These are phyloP conservation scores for Trichosporon sp. DNA, from an alignment of 1,284 basidiomycete genomes.

Conservation along the genomic window DNA sequence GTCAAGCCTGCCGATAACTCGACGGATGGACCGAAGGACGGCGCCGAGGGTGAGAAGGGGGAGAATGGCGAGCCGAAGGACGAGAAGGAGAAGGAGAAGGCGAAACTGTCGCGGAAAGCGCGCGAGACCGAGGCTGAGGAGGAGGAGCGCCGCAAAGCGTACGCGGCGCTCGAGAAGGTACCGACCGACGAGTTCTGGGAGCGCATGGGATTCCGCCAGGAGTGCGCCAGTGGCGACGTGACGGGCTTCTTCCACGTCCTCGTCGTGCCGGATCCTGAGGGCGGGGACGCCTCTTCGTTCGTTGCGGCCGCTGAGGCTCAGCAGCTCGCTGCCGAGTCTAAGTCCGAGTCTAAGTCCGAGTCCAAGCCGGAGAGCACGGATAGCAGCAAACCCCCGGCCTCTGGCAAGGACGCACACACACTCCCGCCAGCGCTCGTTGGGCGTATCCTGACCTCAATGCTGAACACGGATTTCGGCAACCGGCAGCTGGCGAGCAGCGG, in stretches of 20 bases:
- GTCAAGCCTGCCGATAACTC: neutral
- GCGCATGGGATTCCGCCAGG: constrained; percentile 89
- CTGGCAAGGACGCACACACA: neutral
- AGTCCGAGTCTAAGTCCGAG: neutral
- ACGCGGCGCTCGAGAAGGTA: constrained; percentile 55
- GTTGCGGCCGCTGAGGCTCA: neutral
- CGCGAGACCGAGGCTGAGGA: constrained; percentile 53
- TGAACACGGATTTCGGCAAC: constrained; percentile 77
- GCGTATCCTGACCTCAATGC: constrained; percentile 68
- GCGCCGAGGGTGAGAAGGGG: neutral
- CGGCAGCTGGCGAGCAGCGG: constrained; percentile 66
- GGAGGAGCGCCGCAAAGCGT: constrained; percentile 47
- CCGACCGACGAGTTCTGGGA: constrained; percentile 84
- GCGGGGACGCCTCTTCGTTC: neutral
- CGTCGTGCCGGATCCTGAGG: constrained; percentile 4
- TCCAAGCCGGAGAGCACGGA: neutral
- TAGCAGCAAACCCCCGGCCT: neutral
- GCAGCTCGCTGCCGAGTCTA: neutral
- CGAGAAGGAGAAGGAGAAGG: neutral
- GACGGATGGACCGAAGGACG: neutral
- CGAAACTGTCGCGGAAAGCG: constrained; percentile 41
- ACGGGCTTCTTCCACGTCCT: constrained; percentile 78
- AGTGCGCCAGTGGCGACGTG: constrained; percentile 79
- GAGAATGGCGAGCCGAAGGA: neutral
- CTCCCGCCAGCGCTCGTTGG: constrained; percentile 68